Percentiles rank a stretch among this genome's conserved stretches.
Conservation (phyloP, 1,139 yeast species). For the Saccharomyces hybrid region DNA sequence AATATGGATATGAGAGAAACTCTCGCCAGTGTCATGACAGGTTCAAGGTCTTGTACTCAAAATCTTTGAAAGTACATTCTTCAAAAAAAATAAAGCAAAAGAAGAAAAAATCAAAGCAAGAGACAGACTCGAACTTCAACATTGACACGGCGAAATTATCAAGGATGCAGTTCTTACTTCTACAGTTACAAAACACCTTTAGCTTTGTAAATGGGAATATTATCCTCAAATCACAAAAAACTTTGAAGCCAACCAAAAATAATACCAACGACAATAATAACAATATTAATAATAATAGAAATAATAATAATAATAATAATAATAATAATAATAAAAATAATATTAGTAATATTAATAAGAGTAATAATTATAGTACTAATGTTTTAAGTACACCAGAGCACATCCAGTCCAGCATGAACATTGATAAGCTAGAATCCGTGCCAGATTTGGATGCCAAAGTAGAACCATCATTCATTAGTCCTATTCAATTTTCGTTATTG, state of each 20-base stretch:
- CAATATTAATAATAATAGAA: background rate
- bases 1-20: constrained; percentile 15
- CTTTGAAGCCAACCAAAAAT: background rate
- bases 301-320: background rate
- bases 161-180: constrained; percentile 1
- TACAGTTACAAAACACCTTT: constrained; percentile 14
- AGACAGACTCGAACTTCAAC: background rate
- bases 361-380: background rate
- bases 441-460: background rate
- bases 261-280: background rate
- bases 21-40: constrained; percentile 24
- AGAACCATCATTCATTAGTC: background rate
- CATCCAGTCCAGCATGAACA: background rate
- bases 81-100: background rate
- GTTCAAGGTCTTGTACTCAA: constrained; percentile 19
- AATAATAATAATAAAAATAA: background rate
- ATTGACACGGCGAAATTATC: background rate
- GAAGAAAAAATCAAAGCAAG: background rate
- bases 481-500: background rate
- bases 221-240: constrained; percentile 8
- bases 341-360: background rate
- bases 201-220: constrained; percentile 18
- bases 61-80: constrained; percentile 11
- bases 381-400: background rate
- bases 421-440: background rate